Conservation (phyloP, 805 yeast genomes). For the Metschnikowia chrysomelidarum region DNA sequence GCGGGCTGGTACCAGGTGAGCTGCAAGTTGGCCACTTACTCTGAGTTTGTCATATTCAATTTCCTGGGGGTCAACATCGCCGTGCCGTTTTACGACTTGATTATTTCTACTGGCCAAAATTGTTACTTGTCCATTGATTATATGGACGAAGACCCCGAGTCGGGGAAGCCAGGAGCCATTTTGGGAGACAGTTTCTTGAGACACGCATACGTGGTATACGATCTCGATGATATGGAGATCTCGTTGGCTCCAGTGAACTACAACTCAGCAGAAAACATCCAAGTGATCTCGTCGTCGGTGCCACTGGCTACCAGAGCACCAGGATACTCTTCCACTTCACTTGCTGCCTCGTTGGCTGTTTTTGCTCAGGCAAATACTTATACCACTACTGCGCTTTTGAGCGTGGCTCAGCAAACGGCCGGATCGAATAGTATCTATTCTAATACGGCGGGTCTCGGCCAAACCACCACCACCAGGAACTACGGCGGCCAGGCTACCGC, state of each 20-base stretch:
- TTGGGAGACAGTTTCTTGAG: conserved; percentile 68
- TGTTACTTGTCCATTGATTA: conserved; percentile 29
- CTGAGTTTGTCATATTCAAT: background rate
- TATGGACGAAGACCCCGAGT: conserved; percentile 21
- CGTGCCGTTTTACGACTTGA: conserved; percentile 2
- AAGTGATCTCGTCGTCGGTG: conserved; percentile 42
- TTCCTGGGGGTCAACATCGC: conserved; percentile 1
- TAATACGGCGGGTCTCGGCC: too few species aligned
- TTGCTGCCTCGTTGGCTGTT: too few species aligned
- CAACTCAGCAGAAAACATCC: conserved; percentile 37
- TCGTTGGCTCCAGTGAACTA: conserved; percentile 48
- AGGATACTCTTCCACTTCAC: conserved; percentile 44
- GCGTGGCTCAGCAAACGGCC: too few species aligned
- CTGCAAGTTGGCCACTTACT: background rate
- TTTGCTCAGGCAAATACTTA: too few species aligned
- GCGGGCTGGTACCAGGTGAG: background rate
- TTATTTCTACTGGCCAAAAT: conserved; percentile 12
- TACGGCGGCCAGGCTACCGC: too few species aligned
- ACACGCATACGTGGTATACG: conserved; percentile 64
- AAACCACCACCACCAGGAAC: too few species aligned
- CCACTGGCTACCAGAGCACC: conserved; percentile 52
- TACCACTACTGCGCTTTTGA: too few species aligned
- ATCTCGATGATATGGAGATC: conserved; percentile 53
- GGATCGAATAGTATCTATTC: too few species aligned
- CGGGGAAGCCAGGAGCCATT: conserved; percentile 59